These are phyloP conservation scores for Rhodotorula paludigena DNA, from an alignment of 768 basidiomycete species.

Conservation along the genomic window DNA sequence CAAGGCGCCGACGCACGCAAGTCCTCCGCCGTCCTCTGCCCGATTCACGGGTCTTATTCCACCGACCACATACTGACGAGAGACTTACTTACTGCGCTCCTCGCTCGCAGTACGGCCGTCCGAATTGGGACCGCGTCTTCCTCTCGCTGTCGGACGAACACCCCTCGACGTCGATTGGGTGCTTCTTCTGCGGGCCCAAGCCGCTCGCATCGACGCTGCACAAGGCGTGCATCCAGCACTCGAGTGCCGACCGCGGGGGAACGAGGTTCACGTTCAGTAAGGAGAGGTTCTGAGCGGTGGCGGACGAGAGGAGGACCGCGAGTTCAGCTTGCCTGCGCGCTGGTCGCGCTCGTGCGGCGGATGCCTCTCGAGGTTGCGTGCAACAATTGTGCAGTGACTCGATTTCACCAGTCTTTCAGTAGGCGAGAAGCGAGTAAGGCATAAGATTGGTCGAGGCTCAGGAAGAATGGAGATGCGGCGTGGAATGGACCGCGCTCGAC, in stretches of 20 bases:
- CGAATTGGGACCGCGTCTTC: slow-evolving; percentile 46
- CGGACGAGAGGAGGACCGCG: background rate
- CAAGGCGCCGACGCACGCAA: slow-evolving; percentile 86
- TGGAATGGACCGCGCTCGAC: too few species aligned
- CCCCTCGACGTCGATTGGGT: slow-evolving; percentile 63
- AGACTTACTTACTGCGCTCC: slow-evolving; percentile 44
- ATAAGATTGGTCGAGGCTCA: too few species aligned
- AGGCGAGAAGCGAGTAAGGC: too few species aligned
- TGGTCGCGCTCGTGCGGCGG: background rate
- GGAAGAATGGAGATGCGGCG: too few species aligned
- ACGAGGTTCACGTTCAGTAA: slow-evolving; percentile 88
- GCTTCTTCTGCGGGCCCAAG: slow-evolving; percentile 70
- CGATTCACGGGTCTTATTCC: too few species aligned
- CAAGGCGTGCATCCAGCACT: slow-evolving; percentile 70
- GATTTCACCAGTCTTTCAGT: too few species aligned
- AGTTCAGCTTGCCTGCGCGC: too few species aligned
- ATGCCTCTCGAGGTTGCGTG: too few species aligned
- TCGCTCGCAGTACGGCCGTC: slow-evolving; percentile 27
- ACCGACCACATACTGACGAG: slow-evolving; percentile 20
- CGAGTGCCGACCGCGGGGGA: slow-evolving; percentile 58
- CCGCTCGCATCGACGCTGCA: slow-evolving; percentile 54
- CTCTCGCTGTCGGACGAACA: slow-evolving; percentile 71
- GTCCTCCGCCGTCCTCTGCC: slow-evolving; percentile 43
- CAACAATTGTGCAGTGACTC: too few species aligned
- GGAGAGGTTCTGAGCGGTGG: slow-evolving; percentile 34